Percentiles rank a stretch among this genome's conserved stretches.
Conservation (phyloP, 345 rosid species). For the Euclidium syriacum region DNA sequence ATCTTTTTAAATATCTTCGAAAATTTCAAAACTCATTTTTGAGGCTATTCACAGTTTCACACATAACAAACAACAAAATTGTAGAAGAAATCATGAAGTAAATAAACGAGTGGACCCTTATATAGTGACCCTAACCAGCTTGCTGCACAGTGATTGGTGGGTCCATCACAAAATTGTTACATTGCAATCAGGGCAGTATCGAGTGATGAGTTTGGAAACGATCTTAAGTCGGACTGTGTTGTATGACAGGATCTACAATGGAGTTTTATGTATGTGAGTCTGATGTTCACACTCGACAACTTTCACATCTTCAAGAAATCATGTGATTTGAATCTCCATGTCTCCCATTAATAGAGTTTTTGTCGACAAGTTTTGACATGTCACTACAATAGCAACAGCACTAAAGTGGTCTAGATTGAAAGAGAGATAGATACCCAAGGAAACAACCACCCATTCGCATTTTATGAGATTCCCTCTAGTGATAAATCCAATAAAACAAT, state of each 20-base stretch:
- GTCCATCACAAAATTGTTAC: constrained; percentile 12
- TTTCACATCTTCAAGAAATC: constrained; percentile 19
- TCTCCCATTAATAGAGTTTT: constrained; percentile 18
- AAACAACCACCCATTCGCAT: constrained; percentile 24
- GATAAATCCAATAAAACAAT: constrained; percentile 15
- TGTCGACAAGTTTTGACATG: constrained; percentile 21
- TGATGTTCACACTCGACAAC: constrained; percentile 23
- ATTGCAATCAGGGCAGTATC: constrained; percentile 9
- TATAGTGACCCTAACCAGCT: not conserved
- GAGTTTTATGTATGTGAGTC: constrained; percentile 10
- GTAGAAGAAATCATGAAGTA: too few species aligned
- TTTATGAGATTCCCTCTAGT: constrained; percentile 23
- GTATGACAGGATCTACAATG: constrained; percentile 18
- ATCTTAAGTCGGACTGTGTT: constrained; percentile 1
- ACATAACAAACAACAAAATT: too few species aligned
- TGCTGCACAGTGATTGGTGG: constrained; percentile 4
- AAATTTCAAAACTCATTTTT: too few species aligned
- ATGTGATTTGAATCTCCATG: constrained; percentile 28
- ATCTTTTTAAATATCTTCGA: too few species aligned
- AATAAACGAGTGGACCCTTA: too few species aligned
- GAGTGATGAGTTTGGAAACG: constrained; percentile 12
- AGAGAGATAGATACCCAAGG: constrained; percentile 11
- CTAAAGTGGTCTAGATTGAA: constrained; percentile 16
- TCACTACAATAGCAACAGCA: constrained; percentile 28
- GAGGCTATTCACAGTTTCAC: too few species aligned